Conservation (phyloP, 768 basidiomycete genomes). For the Pleurotus platypus region DNA sequence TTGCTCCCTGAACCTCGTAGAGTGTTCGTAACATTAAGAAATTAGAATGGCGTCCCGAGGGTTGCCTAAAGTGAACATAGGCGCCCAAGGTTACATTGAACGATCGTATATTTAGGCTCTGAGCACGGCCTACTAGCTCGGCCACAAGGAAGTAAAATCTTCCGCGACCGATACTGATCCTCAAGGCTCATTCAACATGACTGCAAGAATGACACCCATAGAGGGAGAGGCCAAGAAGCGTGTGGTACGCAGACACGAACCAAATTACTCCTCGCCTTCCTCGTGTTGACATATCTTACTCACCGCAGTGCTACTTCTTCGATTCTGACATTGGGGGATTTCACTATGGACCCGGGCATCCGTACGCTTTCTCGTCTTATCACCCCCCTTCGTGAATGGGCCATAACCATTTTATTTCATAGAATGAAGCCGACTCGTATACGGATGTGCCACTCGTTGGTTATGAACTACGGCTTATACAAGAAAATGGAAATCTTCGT, state of each 20-base stretch:
- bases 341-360: constrained; percentile 98
- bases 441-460: constrained; percentile 98
- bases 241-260: constrained; percentile 58
- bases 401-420: constrained; percentile 14
- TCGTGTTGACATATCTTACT: constrained; percentile 13
- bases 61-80: background rate
- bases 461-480: constrained; percentile 99
- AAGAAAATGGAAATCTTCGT: constrained; percentile 99
- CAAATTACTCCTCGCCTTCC: constrained; percentile 8
- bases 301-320: constrained; percentile 91
- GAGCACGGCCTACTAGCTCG: background rate
- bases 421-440: constrained; percentile 98
- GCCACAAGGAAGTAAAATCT: background rate
- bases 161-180: background rate
- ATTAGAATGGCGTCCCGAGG: too few species aligned
- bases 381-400: constrained; percentile 8
- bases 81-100: background rate
- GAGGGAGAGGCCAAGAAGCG: constrained; percentile 81
- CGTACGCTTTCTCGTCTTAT: constrained; percentile 37
- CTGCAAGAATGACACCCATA: constrained; percentile 56
- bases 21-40: too few species aligned
- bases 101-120: too few species aligned
- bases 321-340: constrained; percentile 99
- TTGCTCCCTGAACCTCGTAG: too few species aligned
- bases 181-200: constrained; percentile 21